A percentile compares a stretch with the other conserved stretches of the same genome.
Conservation (phyloP, 2,329 filamentous ascomycete species). For the Colletotrichum viniferum region DNA sequence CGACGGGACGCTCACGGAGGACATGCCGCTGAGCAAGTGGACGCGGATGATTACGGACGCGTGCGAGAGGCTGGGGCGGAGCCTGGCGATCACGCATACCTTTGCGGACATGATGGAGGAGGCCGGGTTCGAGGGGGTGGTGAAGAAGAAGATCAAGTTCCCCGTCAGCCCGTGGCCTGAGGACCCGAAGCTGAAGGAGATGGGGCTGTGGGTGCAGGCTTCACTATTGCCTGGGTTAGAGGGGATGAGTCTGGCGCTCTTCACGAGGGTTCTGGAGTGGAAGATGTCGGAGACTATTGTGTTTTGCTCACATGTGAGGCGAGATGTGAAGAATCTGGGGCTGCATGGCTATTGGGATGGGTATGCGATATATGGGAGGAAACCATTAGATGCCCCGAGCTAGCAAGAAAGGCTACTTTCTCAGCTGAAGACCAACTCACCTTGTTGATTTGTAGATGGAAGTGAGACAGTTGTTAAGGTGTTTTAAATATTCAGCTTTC, state of each 20-base stretch:
- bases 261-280: slow-evolving; percentile 27
- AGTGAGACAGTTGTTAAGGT: background rate
- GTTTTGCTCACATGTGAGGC: slow-evolving; percentile 26
- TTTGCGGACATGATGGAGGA: slow-evolving; percentile 22
- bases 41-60: slow-evolving; percentile 49
- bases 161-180: slow-evolving; percentile 46
- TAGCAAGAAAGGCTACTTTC: background rate
- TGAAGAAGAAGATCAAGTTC: slow-evolving; percentile 31
- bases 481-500: rapidly evolving
- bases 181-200: slow-evolving; percentile 43
- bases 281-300: slow-evolving; percentile 27
- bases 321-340: slow-evolving; percentile 26
- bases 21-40: slow-evolving; percentile 25
- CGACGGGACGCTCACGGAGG: slow-evolving; percentile 27
- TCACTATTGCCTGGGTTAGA: slow-evolving; percentile 26
- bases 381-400: background rate
- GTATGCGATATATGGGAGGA: slow-evolving; percentile 8
- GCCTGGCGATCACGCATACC: slow-evolving; percentile 19
- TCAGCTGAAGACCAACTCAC: no score
- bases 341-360: slow-evolving; percentile 32
- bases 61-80: background rate
- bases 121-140: slow-evolving; percentile 34
- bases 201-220: slow-evolving; percentile 28
- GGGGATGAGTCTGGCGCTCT: slow-evolving; percentile 26
- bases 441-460: background rate